phyloP scores from a whole-genome alignment of 1,284 basidiomycete species.

The Ustilago bromivora region DNA sequence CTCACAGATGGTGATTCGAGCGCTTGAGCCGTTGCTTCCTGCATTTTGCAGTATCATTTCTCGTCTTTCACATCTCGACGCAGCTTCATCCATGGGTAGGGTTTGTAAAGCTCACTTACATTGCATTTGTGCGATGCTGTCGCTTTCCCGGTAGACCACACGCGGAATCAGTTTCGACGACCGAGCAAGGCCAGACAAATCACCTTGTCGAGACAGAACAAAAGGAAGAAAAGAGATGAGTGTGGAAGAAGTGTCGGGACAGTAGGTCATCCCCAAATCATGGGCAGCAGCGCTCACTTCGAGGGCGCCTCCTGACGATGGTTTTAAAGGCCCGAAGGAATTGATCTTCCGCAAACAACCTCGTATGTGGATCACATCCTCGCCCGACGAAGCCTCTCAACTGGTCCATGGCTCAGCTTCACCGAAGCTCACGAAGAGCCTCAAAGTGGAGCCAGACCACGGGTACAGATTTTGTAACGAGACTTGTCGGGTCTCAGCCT shows the following conservation, averaged over 20 bases:
- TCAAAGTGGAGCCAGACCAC: slow-evolving; percentile 40
- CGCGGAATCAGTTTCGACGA: not conserved
- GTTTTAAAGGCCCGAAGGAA: slow-evolving; percentile 52
- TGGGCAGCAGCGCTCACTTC: slow-evolving; percentile 46
- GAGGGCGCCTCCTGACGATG: slow-evolving; percentile 58
- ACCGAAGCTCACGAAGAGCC: slow-evolving; percentile 57
- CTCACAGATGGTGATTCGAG: not conserved
- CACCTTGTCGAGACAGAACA: not conserved
- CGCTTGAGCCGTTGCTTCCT: slow-evolving; percentile 28
- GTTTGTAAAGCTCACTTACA: slow-evolving; percentile 21
- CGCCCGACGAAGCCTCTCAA: slow-evolving; percentile 39
- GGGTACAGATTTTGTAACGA: slow-evolving; percentile 42
- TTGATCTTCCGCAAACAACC: slow-evolving; percentile 45
- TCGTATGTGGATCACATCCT: slow-evolving; percentile 35
- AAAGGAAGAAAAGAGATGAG: slow-evolving; percentile 1
- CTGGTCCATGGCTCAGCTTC: slow-evolving; percentile 17
- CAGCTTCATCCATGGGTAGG: not conserved
- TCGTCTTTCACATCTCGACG: slow-evolving; percentile 8
- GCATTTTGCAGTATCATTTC: not conserved
- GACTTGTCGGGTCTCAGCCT: slow-evolving; percentile 25
- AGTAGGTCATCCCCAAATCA: slow-evolving; percentile 59
- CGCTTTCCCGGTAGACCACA: not conserved
- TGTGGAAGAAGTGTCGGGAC: slow-evolving; percentile 37
- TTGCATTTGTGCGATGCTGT: slow-evolving; percentile 4
- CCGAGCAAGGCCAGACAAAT: not conserved